Evolutionary conservation across 1,139 yeast species (phyloP), one percentile per base, ranked within the genome.

Genomic region (Ogataea hybrid): DNA sequence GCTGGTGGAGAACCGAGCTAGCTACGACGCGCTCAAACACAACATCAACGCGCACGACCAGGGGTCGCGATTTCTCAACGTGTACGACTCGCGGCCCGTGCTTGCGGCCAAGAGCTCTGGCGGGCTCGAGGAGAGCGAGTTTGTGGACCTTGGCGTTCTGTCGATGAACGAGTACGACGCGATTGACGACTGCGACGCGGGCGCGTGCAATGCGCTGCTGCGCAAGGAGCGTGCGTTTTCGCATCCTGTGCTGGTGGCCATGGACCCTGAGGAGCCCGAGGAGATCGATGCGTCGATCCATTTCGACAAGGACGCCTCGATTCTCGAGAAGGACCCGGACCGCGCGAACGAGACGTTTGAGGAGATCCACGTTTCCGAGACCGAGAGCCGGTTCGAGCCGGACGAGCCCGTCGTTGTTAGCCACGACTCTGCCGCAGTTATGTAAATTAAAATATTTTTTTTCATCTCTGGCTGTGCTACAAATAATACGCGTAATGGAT

Each of bases 21-120:
- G 87, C 41, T 88, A 85, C 73, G 48, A 57, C 0, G 61, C 62
- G 1, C 83, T 88, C 71, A 81, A 79, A 53, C 32, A 34, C 6
- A 25, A 39, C 14, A 43, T 60, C 6, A 32, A 39, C 15, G 39
- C 38, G 2, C 56, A 48, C 29, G 51, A 54, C 28, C 35, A 38
- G 2, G 35, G 17, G 12, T 42, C 42, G 10, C 51, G 49, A 29
- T 59, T 57, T 35, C 25, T 59, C 18, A 57, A 52, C 37, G 35
- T 59, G 18, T 54, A 43, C 32, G 35, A 35, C 6, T 41, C 48
- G 5, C 46, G 59, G 30, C 58, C 59, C 11, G 31, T 29, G 9
- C 39, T 56, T n/a, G 35, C 41, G 3, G 22, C 49, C 16, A 32
- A 41, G 12, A 42, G 43, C 20, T 53, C 58, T 7, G 44, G 49